Evolutionary conservation across 106 monocot species (phyloP).

Genomic region (Vanilla planifolia): DNA sequence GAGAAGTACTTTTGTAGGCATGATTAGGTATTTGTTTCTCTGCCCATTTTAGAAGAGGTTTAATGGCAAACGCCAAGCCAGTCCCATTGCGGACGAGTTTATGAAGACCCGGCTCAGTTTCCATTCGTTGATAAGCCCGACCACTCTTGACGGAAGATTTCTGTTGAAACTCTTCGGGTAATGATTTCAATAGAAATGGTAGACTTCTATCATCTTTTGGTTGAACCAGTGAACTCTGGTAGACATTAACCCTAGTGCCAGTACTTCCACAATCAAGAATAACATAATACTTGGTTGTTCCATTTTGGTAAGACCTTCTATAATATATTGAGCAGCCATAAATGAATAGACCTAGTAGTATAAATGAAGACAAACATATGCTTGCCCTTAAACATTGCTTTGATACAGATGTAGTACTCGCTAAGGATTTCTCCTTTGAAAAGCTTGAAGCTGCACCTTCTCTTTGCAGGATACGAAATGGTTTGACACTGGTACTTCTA

Average conservation of each 20-base stretch:
- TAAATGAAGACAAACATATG: conserved; percentile 19
- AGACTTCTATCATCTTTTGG: conserved; percentile 22
- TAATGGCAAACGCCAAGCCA: conserved; percentile 65
- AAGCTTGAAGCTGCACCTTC: conserved; percentile 51
- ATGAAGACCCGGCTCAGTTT: conserved; percentile 91
- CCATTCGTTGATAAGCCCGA: conserved; percentile 97
- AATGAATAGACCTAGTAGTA: conserved; percentile 30
- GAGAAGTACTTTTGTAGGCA: conserved; percentile 59
- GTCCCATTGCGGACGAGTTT: conserved; percentile 77
- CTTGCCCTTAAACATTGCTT: conserved; percentile 39
- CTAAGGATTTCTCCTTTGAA: conserved; percentile 72
- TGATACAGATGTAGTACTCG: conserved; percentile 25
- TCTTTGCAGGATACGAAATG: conserved; percentile 39
- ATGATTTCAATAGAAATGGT: conserved; percentile 62
- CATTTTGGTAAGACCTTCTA: conserved; percentile 30
- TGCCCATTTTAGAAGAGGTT: conserved; percentile 80
- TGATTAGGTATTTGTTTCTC: conserved; percentile 80
- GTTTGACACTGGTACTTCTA: conserved; percentile 24
- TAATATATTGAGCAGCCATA: conserved; percentile 41
- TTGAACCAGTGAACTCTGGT: conserved; percentile 50
- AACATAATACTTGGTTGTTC: conserved; percentile 51
- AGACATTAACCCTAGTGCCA: conserved; percentile 87
- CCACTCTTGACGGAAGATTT: conserved; percentile 40
- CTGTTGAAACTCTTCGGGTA: conserved; percentile 45
- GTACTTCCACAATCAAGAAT: conserved; percentile 97